These are phyloP conservation scores for Exophiala calicioides DNA, from an alignment of 2,329 filamentous ascomycete genomes.

Conservation along the genomic window DNA sequence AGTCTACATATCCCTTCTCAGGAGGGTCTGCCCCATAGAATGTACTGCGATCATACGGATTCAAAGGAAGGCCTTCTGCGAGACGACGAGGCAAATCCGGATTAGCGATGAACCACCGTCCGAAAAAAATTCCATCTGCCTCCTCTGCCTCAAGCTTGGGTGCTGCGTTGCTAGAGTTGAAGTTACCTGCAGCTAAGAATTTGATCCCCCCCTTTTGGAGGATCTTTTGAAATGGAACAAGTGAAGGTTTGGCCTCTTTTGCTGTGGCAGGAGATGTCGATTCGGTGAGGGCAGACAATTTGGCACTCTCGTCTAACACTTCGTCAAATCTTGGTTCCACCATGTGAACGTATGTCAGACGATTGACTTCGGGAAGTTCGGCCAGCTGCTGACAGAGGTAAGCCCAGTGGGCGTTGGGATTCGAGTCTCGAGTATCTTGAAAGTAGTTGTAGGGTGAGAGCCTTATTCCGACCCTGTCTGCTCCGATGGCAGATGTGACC, in stretches of 20 bases:
- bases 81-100: conserved; percentile 51
- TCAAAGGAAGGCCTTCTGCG: conserved; percentile 34
- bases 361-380: conserved; percentile 36
- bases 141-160: conserved; percentile 51
- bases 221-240: conserved; percentile 46
- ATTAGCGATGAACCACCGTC: conserved; percentile 52
- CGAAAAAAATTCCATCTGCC: conserved; percentile 52
- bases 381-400: conserved; percentile 48
- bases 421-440: conserved; percentile 54
- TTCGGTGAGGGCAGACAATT: conserved; percentile 40
- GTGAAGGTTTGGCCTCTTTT: conserved; percentile 32
- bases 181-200: conserved; percentile 53
- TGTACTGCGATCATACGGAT: conserved; percentile 13
- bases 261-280: conserved; percentile 31
- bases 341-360: conserved; percentile 62
- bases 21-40: conserved; percentile 28
- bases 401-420: conserved; percentile 49
- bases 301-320: conserved; percentile 35
- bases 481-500: conserved; percentile 47
- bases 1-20: conserved; percentile 22
- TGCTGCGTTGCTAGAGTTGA: conserved; percentile 54
- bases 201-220: conserved; percentile 43
- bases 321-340: conserved; percentile 57
- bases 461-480: conserved; percentile 49
- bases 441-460: conserved; percentile 52